Percentiles rank a stretch among this genome's conserved stretches.
These are phyloP conservation scores for Aleurites moluccanus DNA, from an alignment of 441 rosid genomes.

Conservation along the genomic window DNA sequence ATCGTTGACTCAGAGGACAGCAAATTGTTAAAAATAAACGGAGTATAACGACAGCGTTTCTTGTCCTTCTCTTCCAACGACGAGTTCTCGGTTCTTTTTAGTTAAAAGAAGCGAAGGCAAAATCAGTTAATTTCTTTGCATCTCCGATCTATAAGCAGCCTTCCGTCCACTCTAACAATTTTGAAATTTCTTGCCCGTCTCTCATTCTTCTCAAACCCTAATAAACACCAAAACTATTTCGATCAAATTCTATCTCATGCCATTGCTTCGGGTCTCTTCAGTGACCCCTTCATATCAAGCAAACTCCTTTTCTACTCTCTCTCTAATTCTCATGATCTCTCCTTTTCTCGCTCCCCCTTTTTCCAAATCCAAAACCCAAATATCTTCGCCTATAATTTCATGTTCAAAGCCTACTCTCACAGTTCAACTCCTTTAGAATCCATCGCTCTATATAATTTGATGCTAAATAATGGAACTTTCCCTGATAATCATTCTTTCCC, in stretches of 20 bases:
- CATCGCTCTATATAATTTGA: slow-evolving; percentile 15
- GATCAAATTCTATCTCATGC: slow-evolving; percentile 20
- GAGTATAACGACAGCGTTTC: too few relatives aligned
- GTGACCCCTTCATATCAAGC: slow-evolving; percentile 13
- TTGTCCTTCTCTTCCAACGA: too few relatives aligned
- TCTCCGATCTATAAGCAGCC: background rate
- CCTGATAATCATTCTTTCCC: slow-evolving; percentile 30
- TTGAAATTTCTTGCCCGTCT: background rate
- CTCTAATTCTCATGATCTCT: background rate
- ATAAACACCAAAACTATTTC: slow-evolving; percentile 1
- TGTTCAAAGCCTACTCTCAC: slow-evolving; percentile 21
- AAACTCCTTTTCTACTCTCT: slow-evolving; percentile 20
- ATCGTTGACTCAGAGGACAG: too few relatives aligned
- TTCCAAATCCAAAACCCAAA: slow-evolving; percentile 18
- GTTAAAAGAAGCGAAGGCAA: too few relatives aligned
- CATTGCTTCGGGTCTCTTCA: slow-evolving; percentile 21
- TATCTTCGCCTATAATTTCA: slow-evolving; percentile 17
- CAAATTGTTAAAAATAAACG: too few relatives aligned
- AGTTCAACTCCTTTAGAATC: slow-evolving; percentile 15
- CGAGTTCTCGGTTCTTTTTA: too few relatives aligned
- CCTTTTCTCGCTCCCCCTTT: slow-evolving; percentile 21
- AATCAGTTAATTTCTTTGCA: too few relatives aligned
- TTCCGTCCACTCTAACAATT: background rate
- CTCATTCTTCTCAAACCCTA: background rate
- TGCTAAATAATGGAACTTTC: slow-evolving; percentile 8